Percentiles rank a stretch among this genome's conserved stretches.
These are phyloP conservation scores for Madurella fahalii DNA, from an alignment of 2,329 filamentous ascomycete genomes.

Conservation along the genomic window DNA sequence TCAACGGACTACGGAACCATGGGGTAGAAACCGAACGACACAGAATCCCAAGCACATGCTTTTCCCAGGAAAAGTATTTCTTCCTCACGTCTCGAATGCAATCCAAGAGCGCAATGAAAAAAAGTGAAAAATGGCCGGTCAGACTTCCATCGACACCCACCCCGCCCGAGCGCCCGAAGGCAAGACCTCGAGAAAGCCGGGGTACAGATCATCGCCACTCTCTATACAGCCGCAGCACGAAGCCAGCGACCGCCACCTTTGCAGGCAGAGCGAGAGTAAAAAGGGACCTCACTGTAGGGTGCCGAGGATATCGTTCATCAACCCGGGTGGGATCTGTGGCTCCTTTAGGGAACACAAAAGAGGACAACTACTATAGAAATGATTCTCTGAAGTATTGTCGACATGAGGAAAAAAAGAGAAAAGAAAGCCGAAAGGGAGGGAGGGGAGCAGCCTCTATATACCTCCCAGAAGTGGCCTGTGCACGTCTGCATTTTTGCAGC, in stretches of 20 bases:
- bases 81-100: conserved; percentile 49
- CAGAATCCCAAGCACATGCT: too few relatives aligned
- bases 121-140: conserved; percentile 60
- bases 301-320: conserved; percentile 88
- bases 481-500: conserved; percentile 20
- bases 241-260: conserved; percentile 52
- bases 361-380: conserved; percentile 97
- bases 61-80: conserved; percentile 34
- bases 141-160: conserved; percentile 87
- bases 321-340: conserved; percentile 93
- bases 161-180: conserved; percentile 72
- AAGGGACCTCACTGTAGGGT: conserved; percentile 76
- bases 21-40: too few relatives aligned
- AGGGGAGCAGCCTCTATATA: conserved; percentile 40
- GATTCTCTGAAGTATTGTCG: conserved; percentile 76
- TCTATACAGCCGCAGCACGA: conserved; percentile 61
- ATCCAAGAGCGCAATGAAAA: conserved; percentile 53
- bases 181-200: conserved; percentile 57
- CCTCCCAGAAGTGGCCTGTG: conserved; percentile 23
- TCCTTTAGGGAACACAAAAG: conserved; percentile 88
- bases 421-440: conserved; percentile 34
- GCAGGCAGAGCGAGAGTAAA: conserved; percentile 57
- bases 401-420: conserved; percentile 53
- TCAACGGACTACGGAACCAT: too few relatives aligned
- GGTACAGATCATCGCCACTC: conserved; percentile 95